Conservation (phyloP, 2,329 filamentous ascomycete genomes). For the Sporothrix phasma region DNA sequence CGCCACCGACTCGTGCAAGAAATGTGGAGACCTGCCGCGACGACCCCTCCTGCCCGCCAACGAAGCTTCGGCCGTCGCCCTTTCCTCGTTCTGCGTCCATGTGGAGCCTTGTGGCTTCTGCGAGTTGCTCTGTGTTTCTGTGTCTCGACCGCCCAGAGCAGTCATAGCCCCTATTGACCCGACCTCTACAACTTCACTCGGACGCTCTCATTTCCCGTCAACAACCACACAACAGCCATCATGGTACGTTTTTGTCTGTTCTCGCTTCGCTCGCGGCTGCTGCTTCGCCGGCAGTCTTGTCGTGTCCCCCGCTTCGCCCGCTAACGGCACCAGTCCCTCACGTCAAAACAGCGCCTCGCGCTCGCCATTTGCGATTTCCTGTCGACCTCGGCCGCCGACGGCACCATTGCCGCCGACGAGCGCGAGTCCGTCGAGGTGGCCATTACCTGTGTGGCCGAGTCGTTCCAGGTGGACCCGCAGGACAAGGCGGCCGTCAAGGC, state of each 20-base stretch:
- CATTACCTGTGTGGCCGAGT: constrained; percentile 85
- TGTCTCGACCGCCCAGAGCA: too few relatives aligned
- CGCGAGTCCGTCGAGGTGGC: constrained; percentile 91
- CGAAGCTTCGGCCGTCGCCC: neutral
- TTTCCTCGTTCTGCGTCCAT: neutral
- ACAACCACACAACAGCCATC: neutral
- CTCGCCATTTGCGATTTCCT: constrained; percentile 97
- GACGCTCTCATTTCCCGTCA: neutral
- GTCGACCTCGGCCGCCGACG: constrained; percentile 70
- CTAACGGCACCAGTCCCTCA: constrained; percentile 27
- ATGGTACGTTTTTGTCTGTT: neutral
- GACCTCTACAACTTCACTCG: neutral
- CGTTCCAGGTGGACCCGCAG: constrained; percentile 85
- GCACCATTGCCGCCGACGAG: constrained; percentile 79
- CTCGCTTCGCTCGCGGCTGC: neutral
- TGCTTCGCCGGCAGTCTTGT: too few relatives aligned
- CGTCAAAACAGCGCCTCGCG: constrained; percentile 73
- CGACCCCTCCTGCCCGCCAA: neutral
- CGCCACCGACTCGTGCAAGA: too few relatives aligned
- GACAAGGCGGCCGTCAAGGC: constrained; percentile 62
- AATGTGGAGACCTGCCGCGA: neutral
- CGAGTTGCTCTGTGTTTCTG: constrained; percentile 5
- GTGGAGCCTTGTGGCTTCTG: constrained; percentile 5
- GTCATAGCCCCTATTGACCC: neutral
- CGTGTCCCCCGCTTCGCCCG: neutral